Percentiles rank a stretch among this genome's conserved stretches.
Evolutionary conservation across 768 basidiomycete species (phyloP).

Genomic region (Mycena leptocephala): DNA sequence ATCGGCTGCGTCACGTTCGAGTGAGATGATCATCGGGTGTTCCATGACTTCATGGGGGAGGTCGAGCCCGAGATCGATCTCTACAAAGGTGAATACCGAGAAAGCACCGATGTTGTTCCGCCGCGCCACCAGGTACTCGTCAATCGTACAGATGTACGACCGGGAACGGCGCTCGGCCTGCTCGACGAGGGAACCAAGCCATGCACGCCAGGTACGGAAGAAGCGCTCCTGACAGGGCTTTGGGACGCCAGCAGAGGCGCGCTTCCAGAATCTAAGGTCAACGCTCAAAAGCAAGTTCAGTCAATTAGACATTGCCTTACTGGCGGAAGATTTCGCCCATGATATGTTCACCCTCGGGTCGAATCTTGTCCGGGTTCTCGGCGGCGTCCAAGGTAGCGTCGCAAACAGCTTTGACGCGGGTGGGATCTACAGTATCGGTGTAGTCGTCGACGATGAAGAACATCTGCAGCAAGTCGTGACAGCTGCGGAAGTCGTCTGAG

Average conservation of each 20-base stretch:
- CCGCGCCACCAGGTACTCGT: conserved; percentile 19
- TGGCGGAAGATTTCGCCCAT: conserved; percentile 24
- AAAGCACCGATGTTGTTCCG: conserved; percentile 21
- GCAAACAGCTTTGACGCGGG: not conserved
- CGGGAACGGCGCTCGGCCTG: conserved; percentile 18
- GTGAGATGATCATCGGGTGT: not conserved
- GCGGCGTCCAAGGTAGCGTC: conserved; percentile 23
- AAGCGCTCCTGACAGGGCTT: conserved; percentile 18
- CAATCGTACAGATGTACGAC: conserved; percentile 8
- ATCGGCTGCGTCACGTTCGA: not conserved
- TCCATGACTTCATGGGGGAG: conserved; percentile 1
- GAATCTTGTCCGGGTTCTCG: conserved; percentile 12
- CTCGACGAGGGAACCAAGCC: conserved; percentile 12
- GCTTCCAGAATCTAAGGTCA: conserved; percentile 24
- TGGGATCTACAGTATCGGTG: conserved; percentile 29
- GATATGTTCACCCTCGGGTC: conserved; percentile 14
- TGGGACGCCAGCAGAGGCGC: not conserved
- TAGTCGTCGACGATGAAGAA: conserved; percentile 43
- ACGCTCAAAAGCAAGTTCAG: not conserved
- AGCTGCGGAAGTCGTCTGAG: conserved; percentile 38
- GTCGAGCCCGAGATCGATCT: not conserved
- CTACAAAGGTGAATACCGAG: not conserved
- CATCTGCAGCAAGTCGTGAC: conserved; percentile 41
- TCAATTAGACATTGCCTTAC: not conserved
- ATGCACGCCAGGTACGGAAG: conserved; percentile 3